Percentiles rank a stretch among this genome's conserved stretches.
These are phyloP conservation scores for Ophiostoma ips DNA, from an alignment of 2,329 filamentous ascomycete species.

Conservation along the genomic window DNA sequence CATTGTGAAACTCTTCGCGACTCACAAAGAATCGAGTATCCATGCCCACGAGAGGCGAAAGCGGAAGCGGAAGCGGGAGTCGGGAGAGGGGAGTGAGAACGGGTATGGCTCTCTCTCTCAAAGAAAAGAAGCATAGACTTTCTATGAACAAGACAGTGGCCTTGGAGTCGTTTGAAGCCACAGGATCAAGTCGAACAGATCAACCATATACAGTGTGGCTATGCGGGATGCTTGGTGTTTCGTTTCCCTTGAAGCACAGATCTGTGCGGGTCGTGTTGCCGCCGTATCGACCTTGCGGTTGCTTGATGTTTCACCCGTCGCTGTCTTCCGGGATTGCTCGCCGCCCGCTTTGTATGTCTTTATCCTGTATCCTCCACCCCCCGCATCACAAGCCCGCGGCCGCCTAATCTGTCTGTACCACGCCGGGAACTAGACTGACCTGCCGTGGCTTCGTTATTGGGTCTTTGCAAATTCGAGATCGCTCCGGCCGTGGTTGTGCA, in stretches of 20 bases:
- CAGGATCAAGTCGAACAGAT: not conserved
- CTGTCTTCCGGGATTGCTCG: not conserved
- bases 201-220: not conserved
- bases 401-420: slow-evolving; percentile 18
- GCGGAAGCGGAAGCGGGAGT: not conserved
- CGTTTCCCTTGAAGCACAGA: not conserved
- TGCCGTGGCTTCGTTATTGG: not conserved
- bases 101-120: not conserved
- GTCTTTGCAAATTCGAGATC: not conserved
- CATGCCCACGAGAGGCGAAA: slow-evolving; percentile 32
- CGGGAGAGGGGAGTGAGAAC: not conserved
- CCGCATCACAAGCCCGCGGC: slow-evolving; percentile 30
- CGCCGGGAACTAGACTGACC: not conserved
- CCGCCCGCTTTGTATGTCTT: not conserved
- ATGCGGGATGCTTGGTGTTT: not conserved
- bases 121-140: too few species aligned
- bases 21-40: slow-evolving; percentile 46
- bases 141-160: not conserved
- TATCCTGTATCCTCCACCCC: slow-evolving; percentile 24
- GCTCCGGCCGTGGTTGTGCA: not conserved
- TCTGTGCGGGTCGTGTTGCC: not conserved
- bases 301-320: not conserved
- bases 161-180: not conserved
- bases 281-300: not conserved
- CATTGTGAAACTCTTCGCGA: slow-evolving; percentile 51